phyloP scores from a whole-genome alignment of 1,284 basidiomycete genomes.

The Trichosporon sp. region DNA sequence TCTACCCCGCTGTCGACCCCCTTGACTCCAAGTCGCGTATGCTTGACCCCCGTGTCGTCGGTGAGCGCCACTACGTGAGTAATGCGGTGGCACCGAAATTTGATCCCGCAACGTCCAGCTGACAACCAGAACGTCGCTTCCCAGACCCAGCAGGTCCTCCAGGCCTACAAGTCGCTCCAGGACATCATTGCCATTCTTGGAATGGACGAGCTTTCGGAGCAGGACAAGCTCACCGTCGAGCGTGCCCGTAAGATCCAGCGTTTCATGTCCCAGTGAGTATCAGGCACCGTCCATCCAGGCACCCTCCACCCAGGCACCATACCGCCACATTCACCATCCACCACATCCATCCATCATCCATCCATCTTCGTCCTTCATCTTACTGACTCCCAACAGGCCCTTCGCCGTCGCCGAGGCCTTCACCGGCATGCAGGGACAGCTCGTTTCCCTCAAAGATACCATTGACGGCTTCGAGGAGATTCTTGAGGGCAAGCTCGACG shows the following conservation, averaged over 20 bases:
- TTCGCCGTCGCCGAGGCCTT: conserved; percentile 99
- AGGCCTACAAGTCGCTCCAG: conserved; percentile 97
- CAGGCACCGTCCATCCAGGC: background rate
- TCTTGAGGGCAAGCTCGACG: conserved; percentile 69
- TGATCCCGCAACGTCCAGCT: background rate
- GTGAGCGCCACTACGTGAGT: conserved; percentile 73
- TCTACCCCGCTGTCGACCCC: conserved; percentile 99
- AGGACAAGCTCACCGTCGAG: conserved; percentile 87
- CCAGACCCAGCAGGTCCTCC: background rate
- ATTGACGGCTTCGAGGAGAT: conserved; percentile 94
- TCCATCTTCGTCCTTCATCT: background rate
- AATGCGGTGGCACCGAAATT: background rate
- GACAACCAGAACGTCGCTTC: background rate
- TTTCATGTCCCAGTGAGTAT: conserved; percentile 80
- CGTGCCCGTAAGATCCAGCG: conserved; percentile 65
- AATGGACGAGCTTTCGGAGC: conserved; percentile 99
- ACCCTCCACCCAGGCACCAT: no score
- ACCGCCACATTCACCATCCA: background rate
- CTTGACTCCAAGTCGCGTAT: conserved; percentile 99
- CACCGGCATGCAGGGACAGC: conserved; percentile 95
- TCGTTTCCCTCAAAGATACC: conserved; percentile 89
- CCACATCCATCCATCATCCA: background rate
- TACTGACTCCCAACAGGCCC: conserved; percentile 48
- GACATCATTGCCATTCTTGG: conserved; percentile 65
- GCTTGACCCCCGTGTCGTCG: conserved; percentile 96